Evolutionary conservation across 2,329 filamentous ascomycete species (phyloP).

Genomic region (Fonsecaea monophora): DNA sequence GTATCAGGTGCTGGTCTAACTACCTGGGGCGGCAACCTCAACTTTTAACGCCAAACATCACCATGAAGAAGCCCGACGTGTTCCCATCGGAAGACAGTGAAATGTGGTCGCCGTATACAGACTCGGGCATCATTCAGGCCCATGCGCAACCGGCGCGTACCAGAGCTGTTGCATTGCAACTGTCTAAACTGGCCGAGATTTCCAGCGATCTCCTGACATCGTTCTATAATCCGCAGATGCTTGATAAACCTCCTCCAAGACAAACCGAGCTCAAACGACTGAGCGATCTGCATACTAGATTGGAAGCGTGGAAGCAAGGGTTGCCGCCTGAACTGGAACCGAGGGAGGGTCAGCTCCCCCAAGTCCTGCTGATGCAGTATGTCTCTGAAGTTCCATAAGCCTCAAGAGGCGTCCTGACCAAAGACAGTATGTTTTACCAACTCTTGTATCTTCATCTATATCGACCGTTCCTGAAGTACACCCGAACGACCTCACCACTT

Average conservation of each 20-base stretch:
- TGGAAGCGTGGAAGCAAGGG: constrained; percentile 87
- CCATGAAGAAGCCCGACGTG: constrained; percentile 86
- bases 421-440: constrained; percentile 92
- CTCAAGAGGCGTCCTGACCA: constrained; percentile 10
- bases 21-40: constrained; percentile 92
- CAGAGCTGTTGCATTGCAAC: constrained; percentile 79
- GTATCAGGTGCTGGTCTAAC: constrained; percentile 82
- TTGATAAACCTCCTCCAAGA: constrained; percentile 71
- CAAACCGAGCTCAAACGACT: constrained; percentile 88
- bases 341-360: constrained; percentile 85
- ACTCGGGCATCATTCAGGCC: constrained; percentile 75
- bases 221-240: constrained; percentile 82
- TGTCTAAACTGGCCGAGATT: constrained; percentile 86
- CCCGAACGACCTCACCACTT: constrained; percentile 77
- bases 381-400: constrained; percentile 48
- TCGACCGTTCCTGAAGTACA: constrained; percentile 92
- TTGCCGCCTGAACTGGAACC: constrained; percentile 87
- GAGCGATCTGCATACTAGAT: constrained; percentile 84
- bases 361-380: constrained; percentile 85
- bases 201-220: constrained; percentile 86
- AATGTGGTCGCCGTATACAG: constrained; percentile 86
- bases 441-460: constrained; percentile 95
- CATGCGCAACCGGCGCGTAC: constrained; percentile 82
- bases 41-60: constrained; percentile 78
- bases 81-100: constrained; percentile 87